Conservation (phyloP, 1,284 basidiomycete species). For the Rhodotorula glutinis region DNA sequence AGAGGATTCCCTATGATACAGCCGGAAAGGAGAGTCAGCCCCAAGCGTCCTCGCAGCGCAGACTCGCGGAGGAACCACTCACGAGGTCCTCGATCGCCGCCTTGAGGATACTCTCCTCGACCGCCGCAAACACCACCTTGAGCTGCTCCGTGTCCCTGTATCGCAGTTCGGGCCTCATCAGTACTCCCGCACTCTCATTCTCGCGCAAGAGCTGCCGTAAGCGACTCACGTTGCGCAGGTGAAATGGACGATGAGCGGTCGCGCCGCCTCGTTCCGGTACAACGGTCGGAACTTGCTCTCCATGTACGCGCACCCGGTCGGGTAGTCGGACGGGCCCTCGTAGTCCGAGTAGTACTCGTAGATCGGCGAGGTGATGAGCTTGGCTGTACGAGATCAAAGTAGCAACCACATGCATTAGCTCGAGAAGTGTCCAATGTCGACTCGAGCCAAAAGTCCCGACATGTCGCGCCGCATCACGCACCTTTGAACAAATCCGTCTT, state of each 20-base stretch:
- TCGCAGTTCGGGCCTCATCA: no score
- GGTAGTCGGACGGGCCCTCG: constrained; percentile 39
- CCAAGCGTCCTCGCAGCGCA: no score
- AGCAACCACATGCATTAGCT: no score
- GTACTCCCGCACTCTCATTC: no score
- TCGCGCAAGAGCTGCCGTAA: background rate
- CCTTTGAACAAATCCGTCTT: constrained; percentile 51
- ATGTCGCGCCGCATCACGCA: background rate
- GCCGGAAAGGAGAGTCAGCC: no score
- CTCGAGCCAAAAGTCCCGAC: no score
- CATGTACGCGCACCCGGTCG: constrained; percentile 40
- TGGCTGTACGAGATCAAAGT: constrained; percentile 9
- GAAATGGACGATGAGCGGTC: constrained; percentile 35
- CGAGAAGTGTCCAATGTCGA: no score
- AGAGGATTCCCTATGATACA: no score
- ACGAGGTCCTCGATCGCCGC: constrained; percentile 37
- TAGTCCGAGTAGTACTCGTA: constrained; percentile 42
- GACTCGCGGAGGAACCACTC: background rate
- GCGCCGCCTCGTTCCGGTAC: constrained; percentile 33
- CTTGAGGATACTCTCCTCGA: constrained; percentile 40
- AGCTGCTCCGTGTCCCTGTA: constrained; percentile 40
- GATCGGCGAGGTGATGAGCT: constrained; percentile 39
- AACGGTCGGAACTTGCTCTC: constrained; percentile 39
- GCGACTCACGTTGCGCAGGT: constrained; percentile 30
- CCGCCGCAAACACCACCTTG: constrained; percentile 36